Percentiles rank a stretch among this genome's conserved stretches.
phyloP scores from a whole-genome alignment of 164 flowering plant species.

The Dillenia suffruticosa region DNA sequence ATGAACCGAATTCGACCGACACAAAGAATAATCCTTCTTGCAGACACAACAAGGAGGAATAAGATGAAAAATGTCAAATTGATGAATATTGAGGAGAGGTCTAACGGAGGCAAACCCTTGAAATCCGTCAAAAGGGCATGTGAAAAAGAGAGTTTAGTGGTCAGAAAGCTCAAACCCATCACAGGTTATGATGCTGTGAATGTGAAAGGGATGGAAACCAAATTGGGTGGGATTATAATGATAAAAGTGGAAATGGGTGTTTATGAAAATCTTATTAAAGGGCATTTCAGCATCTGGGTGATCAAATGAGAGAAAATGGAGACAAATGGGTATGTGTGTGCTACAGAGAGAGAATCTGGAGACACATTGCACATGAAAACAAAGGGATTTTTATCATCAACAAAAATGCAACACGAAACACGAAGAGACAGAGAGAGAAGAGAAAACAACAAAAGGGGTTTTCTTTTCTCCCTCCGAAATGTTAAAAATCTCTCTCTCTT shows the following conservation, averaged over 20 bases:
- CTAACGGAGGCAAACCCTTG: conserved; percentile 52
- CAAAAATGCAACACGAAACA: conserved; percentile 2
- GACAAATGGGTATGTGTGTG: conserved; percentile 20
- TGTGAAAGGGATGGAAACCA: conserved; percentile 6
- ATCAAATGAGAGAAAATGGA: conserved; percentile 5
- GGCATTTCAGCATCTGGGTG: conserved; percentile 61
- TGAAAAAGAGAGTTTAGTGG: conserved; percentile 14
- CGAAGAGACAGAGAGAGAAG: background rate
- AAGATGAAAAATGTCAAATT: conserved; percentile 53
- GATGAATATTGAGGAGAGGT: conserved; percentile 53
- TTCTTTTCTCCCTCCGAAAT: too few relatives aligned
- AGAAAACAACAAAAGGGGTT: background rate
- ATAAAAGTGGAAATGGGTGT: conserved; percentile 13
- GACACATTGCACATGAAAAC: conserved; percentile 65
- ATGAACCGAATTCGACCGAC: conserved; percentile 41
- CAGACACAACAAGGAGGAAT: conserved; percentile 59
- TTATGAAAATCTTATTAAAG: conserved; percentile 13
- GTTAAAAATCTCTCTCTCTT: too few relatives aligned
- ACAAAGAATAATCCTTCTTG: conserved; percentile 44
- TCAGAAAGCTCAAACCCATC: conserved; percentile 34
- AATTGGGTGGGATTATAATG: too few relatives aligned
- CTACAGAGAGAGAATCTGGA: conserved; percentile 27
- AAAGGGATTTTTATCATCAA: conserved; percentile 25
- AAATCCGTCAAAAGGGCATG: conserved; percentile 23
- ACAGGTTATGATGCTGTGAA: conserved; percentile 9